Evolutionary conservation across 2,329 filamentous ascomycete species (phyloP), one percentile per base, ranked within the genome.

Genomic region (Xylariales sp.): DNA sequence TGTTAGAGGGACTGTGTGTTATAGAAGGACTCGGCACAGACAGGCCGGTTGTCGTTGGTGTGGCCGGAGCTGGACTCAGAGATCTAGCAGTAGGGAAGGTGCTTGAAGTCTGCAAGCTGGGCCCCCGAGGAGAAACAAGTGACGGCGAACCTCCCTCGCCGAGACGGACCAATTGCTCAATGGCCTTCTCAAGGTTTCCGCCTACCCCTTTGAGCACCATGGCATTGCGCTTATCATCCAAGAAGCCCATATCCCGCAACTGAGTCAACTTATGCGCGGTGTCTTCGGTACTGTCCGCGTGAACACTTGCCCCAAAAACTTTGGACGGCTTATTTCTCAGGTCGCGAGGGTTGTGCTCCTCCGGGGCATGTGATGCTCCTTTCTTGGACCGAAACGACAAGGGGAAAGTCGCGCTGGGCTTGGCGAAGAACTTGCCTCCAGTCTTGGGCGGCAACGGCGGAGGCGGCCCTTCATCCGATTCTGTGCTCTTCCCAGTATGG

Each of bases 191-290:
- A 41, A 98, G 57, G 54, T 93, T 90, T 4, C 91, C 90, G 53
- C 85, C 82, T 20, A 94, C 74, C 4, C 85, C 85, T 56, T 89
- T 90, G 14, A 98, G 66, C 18, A 96, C 81, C 37, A 84, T 80
- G 5, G 79, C 72, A 54, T 96, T 97, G 42, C 85, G 79, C 50
- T 84, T 86, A 29, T 84, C 81, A 56, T 98, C 89, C 4, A 68
- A 70, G 53, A 98, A 98, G 0, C 93, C 93, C 89, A 97, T 95
- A 40, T 96, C 89, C 39, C 81, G 78, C 40, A 98, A 66, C 37
- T 79, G 81, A 4, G 72, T 70, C 57, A 97, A 63, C 59, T 97
- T 97, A 34, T 75, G 72, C 29, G 94, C 88, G 38, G 82, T 73
- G 41, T 81, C 80, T 48, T 85, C 72, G 32, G 57, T 48, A 16